A percentile compares a stretch with the other conserved stretches of the same genome.
Conservation (phyloP, 106 monocot species). For the Dendrobium chrysotoxum region DNA sequence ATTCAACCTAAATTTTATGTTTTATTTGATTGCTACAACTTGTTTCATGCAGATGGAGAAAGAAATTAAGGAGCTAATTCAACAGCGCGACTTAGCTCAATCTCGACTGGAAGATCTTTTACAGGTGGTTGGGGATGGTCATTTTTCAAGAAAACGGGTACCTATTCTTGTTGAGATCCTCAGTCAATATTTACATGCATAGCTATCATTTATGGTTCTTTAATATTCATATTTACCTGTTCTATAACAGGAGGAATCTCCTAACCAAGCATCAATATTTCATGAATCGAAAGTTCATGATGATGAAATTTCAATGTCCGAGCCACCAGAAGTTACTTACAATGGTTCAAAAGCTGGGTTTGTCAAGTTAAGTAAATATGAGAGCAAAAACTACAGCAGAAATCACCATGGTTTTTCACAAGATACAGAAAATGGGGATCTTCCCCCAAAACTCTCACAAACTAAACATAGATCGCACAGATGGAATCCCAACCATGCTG, state of each 20-base stretch:
- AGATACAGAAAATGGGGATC: conserved; percentile 7
- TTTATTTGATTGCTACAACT: not conserved
- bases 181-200: not conserved
- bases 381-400: conserved; percentile 8
- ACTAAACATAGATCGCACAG: conserved; percentile 19
- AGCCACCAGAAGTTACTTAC: conserved; percentile 29
- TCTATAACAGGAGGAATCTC: conserved; percentile 19
- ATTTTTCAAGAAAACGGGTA: conserved; percentile 45
- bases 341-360: conserved; percentile 15
- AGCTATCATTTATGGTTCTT: not conserved
- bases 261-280: conserved; percentile 13
- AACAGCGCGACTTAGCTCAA: conserved; percentile 67
- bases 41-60: conserved; percentile 69
- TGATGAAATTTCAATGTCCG: conserved; percentile 37
- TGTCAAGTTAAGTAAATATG: conserved; percentile 8
- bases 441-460: conserved; percentile 11
- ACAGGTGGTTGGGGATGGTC: conserved; percentile 30
- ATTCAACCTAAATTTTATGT: not conserved
- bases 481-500: conserved; percentile 13
- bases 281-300: conserved; percentile 27
- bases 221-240: not conserved
- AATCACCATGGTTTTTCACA: conserved; percentile 7
- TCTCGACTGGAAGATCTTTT: conserved; percentile 65
- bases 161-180: not conserved
- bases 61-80: conserved; percentile 75